phyloP scores from a whole-genome alignment of 257 asterid genomes.

The Thymus quinquecostatus region DNA sequence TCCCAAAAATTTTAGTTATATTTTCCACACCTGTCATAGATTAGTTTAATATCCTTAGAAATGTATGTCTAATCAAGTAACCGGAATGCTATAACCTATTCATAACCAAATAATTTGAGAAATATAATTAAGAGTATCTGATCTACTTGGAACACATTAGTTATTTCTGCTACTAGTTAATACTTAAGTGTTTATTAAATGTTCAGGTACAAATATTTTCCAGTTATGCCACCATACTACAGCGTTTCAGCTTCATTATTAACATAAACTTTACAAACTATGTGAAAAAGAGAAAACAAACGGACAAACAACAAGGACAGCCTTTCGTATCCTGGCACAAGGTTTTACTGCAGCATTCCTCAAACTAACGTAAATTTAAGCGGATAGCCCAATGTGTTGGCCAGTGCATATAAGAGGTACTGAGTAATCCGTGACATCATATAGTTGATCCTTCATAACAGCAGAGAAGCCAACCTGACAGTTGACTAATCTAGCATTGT shows the following conservation, averaged over 20 bases:
- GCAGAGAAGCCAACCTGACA: not conserved
- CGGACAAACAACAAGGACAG: not conserved
- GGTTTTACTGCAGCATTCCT: not conserved
- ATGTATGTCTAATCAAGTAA: conserved; percentile 6
- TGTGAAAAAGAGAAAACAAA: not conserved
- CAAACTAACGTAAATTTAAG: not conserved
- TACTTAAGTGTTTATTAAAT: not conserved
- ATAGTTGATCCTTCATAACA: not conserved
- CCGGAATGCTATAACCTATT: not conserved
- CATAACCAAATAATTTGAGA: not conserved
- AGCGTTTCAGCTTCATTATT: not conserved
- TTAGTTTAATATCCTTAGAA: not conserved
- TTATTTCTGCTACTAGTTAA: not conserved
- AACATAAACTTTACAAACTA: not conserved
- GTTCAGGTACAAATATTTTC: not conserved
- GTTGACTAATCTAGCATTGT: not conserved
- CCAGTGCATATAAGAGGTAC: too few relatives aligned
- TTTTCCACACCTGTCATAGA: not conserved
- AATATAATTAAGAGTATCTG: not conserved
- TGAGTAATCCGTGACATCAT: not conserved
- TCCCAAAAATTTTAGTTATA: not conserved
- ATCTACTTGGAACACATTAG: not conserved
- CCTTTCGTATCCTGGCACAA: not conserved
- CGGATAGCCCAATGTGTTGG: too few relatives aligned
- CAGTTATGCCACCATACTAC: not conserved